A percentile compares a stretch with the other conserved stretches of the same genome.
Evolutionary conservation across 352 stramenopile genomes (phyloP).

Genomic region (Globisporangium alternatum): DNA sequence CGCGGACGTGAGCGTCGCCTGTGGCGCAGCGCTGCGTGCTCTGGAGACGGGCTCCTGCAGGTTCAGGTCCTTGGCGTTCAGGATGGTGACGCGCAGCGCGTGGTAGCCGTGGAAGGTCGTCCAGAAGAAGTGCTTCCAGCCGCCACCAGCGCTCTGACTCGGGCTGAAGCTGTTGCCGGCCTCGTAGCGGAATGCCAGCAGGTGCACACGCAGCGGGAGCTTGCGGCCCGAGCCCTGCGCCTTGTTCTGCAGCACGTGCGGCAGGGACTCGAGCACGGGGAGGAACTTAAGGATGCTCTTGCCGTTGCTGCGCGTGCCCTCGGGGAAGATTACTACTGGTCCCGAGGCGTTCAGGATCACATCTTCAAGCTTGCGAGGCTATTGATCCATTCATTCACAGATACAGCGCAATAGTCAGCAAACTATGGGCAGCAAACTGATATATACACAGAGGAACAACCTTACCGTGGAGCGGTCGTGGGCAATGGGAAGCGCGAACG

Average conservation of each 20-base stretch:
- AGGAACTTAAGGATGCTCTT: conserved; percentile 73
- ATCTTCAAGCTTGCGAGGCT: conserved; percentile 61
- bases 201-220: conserved; percentile 44
- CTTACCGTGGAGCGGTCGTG: conserved; percentile 33
- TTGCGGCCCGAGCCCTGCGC: conserved; percentile 16
- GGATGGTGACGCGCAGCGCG: conserved; percentile 50
- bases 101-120: conserved; percentile 69
- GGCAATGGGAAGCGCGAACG: conserved; percentile 44
- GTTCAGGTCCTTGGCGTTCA: conserved; percentile 62
- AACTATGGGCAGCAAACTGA: background rate
- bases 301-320: conserved; percentile 77
- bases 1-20: conserved; percentile 36
- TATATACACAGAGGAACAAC: background rate
- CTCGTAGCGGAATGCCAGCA: conserved; percentile 80
- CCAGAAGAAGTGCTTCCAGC: conserved; percentile 65
- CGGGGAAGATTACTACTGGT: conserved; percentile 71
- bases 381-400: background rate
- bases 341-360: conserved; percentile 57
- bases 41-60: conserved; percentile 38
- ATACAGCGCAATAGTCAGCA: background rate
- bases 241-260: conserved; percentile 28
- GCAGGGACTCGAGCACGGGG: conserved; percentile 60
- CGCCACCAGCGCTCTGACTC: conserved; percentile 59
- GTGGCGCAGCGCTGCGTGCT: conserved; percentile 25
- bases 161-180: conserved; percentile 64